Conservation (phyloP, 2,329 filamentous ascomycete genomes). For the Fusarium sp. region DNA sequence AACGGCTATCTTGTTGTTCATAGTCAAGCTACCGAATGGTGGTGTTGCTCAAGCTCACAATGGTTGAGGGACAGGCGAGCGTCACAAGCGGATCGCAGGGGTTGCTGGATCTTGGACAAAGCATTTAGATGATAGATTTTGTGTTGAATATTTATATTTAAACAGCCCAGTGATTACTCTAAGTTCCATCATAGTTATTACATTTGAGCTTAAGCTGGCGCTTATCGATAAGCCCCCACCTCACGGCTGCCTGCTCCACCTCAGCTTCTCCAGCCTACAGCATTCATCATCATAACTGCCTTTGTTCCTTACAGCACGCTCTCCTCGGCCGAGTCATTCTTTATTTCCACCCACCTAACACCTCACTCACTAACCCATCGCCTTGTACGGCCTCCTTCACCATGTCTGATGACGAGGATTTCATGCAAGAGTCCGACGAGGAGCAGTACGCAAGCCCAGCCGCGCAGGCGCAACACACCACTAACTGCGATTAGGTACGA, state of each 20-base stretch:
- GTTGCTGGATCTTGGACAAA: not conserved
- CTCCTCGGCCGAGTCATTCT: not conserved
- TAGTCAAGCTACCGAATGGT: slow-evolving; percentile 43
- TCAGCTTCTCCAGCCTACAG: slow-evolving; percentile 30
- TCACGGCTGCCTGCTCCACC: slow-evolving; percentile 42
- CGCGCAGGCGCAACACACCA: slow-evolving; percentile 11
- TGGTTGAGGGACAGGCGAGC: not conserved
- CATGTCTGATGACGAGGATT: slow-evolving; percentile 65
- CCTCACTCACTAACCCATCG: not conserved
- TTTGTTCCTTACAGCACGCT: not conserved
- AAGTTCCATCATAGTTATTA: not conserved
- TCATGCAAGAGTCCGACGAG: slow-evolving; percentile 61
- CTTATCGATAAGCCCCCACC: slow-evolving; percentile 44
- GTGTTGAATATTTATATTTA: too few relatives aligned
- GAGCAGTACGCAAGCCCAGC: slow-evolving; percentile 52
- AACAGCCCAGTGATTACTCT: too few relatives aligned
- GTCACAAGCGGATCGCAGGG: not conserved
- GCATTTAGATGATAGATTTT: not conserved
- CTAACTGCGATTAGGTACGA: slow-evolving; percentile 71
- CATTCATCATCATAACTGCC: slow-evolving; percentile 17
- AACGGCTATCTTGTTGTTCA: slow-evolving; percentile 47
- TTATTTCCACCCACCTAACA: not conserved
- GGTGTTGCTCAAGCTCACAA: slow-evolving; percentile 35
- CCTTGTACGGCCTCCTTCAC: slow-evolving; percentile 17
- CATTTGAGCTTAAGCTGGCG: not conserved